Evolutionary conservation across 2,329 filamentous ascomycete genomes (phyloP).

Genomic region (Lachnellula willkommii): DNA sequence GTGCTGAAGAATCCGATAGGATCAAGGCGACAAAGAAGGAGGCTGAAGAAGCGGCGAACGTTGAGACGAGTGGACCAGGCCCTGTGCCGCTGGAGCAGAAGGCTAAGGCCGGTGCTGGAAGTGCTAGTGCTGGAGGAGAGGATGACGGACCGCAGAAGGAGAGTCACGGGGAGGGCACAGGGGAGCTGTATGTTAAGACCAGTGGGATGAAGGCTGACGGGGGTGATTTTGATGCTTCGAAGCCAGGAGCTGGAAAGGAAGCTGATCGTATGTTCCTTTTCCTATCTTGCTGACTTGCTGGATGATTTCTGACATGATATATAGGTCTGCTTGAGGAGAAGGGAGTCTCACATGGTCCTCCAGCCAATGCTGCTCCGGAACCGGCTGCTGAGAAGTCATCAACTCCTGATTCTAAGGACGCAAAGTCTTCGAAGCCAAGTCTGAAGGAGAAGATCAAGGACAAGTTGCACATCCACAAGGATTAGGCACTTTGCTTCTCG

Average conservation of each 20-base stretch:
- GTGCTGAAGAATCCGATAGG: background rate
- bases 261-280: constrained; percentile 52
- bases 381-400: background rate
- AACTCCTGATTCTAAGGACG: background rate
- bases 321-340: constrained; percentile 50
- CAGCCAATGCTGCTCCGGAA: constrained; percentile 8
- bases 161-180: constrained; percentile 43
- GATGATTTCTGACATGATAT: background rate
- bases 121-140: constrained; percentile 13
- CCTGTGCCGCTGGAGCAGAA: constrained; percentile 27
- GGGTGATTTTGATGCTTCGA: constrained; percentile 60
- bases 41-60: constrained; percentile 3
- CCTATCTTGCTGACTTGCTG: background rate
- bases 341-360: constrained; percentile 35
- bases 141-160: constrained; percentile 19
- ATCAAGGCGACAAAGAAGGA: constrained; percentile 15
- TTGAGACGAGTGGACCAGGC: background rate
- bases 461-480: constrained; percentile 50
- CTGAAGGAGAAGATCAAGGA: constrained; percentile 63
- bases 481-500: background rate
- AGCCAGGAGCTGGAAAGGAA: constrained; percentile 59
- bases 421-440: constrained; percentile 34
- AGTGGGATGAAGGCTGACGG: constrained; percentile 58
- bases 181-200: constrained; percentile 52
- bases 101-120: constrained; percentile 23